Evolutionary conservation across 495 filamentous ascomycete genomes (phyloP).

Genomic region (Diplogelasinospora grovesii): DNA sequence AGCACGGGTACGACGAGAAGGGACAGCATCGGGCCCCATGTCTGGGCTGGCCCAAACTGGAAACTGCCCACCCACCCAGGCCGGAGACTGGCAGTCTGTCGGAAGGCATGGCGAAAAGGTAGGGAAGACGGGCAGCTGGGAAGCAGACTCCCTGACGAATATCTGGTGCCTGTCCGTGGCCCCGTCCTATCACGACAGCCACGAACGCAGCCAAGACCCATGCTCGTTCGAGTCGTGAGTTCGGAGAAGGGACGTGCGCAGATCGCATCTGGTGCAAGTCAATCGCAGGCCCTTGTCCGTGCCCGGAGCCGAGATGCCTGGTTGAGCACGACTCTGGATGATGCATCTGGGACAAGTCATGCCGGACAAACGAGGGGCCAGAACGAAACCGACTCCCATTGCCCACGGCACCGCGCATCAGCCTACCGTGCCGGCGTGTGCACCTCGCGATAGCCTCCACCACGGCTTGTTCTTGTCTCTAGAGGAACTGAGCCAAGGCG

Average conservation of each 20-base stretch:
- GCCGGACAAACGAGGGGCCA: conserved; percentile 12
- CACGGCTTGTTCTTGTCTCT: conserved; percentile 10
- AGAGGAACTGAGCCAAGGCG: not conserved
- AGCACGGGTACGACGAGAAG: conserved; percentile 1
- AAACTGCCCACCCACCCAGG: too few relatives aligned
- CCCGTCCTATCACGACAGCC: conserved; percentile 4
- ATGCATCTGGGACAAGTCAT: conserved; percentile 23
- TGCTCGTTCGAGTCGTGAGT: conserved; percentile 18
- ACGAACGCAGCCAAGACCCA: conserved; percentile 1
- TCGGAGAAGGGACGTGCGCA: conserved; percentile 41
- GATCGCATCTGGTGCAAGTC: conserved; percentile 53
- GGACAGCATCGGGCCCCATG: not conserved
- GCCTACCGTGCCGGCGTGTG: not conserved
- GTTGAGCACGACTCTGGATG: conserved; percentile 21
- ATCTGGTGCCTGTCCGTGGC: too few relatives aligned
- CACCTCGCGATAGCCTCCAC: not conserved
- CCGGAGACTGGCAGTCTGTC: not conserved
- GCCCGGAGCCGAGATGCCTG: conserved; percentile 17
- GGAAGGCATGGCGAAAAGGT: not conserved
- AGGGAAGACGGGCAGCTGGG: not conserved
- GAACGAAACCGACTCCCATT: conserved; percentile 14
- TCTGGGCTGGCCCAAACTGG: too few relatives aligned
- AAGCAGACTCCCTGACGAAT: too few relatives aligned
- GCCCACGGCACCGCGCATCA: not conserved
- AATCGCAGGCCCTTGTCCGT: conserved; percentile 16